Percentiles rank a stretch among this genome's conserved stretches.
Conservation (phyloP, 805 yeast genomes). For the Ogataea allantospora region DNA sequence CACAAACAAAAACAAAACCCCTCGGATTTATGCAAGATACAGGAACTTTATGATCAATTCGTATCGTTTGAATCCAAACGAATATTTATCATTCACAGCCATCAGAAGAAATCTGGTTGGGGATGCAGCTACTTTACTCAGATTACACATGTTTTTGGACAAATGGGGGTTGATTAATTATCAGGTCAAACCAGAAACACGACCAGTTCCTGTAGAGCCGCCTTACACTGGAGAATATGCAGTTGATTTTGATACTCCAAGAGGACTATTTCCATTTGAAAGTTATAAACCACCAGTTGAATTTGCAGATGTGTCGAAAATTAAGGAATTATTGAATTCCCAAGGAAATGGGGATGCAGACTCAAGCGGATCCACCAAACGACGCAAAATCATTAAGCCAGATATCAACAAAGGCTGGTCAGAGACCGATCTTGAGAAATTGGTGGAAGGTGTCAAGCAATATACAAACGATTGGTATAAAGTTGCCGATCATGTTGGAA, state of each 20-base stretch:
- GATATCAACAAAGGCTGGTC: conserved; percentile 59
- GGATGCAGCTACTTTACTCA: conserved; percentile 84
- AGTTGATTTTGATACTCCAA: conserved; percentile 81
- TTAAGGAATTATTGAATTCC: conserved; percentile 24
- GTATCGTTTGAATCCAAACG: conserved; percentile 84
- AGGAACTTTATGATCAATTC: conserved; percentile 88
- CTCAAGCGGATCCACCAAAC: conserved; percentile 23
- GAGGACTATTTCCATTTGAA: conserved; percentile 90
- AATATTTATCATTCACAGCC: conserved; percentile 85
- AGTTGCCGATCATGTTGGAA: conserved; percentile 64
- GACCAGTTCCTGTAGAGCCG: conserved; percentile 67
- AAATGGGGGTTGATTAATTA: conserved; percentile 94
- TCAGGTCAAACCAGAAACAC: conserved; percentile 78
- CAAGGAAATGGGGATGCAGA: conserved; percentile 8
- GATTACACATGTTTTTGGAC: conserved; percentile 78
- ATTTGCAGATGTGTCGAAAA: conserved; percentile 32
- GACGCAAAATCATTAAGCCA: conserved; percentile 30
- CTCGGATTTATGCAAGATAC: conserved; percentile 74
- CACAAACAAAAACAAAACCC: conserved; percentile 68
- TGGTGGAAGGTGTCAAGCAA: conserved; percentile 62
- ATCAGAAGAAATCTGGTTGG: conserved; percentile 88
- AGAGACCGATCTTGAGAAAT: conserved; percentile 53
- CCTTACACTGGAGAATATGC: conserved; percentile 76
- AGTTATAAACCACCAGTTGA: conserved; percentile 68
- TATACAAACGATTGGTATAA: conserved; percentile 76